A percentile compares a stretch with the other conserved stretches of the same genome.
Conservation (phyloP, 805 yeast species). For the Isabelozyma pseudorhagii region DNA sequence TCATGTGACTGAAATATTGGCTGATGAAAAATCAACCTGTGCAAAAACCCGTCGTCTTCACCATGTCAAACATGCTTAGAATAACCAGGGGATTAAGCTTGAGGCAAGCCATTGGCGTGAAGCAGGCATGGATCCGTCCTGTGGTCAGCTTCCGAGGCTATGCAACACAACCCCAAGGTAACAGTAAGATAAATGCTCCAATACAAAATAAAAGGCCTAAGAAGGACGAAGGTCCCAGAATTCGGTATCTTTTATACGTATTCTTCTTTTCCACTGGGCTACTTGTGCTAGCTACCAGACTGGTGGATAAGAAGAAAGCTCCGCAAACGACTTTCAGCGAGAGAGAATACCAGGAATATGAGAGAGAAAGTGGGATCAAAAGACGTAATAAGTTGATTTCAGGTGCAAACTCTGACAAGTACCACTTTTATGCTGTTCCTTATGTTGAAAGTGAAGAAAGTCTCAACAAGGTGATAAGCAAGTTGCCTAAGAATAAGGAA, state of each 20-base stretch:
- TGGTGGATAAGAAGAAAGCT: constrained; percentile 25
- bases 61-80: background rate
- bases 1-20: background rate
- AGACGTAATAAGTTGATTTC: constrained; percentile 45
- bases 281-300: constrained; percentile 26
- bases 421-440: constrained; percentile 41
- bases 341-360: constrained; percentile 46
- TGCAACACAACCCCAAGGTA: background rate
- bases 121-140: background rate
- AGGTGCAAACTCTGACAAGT: constrained; percentile 32
- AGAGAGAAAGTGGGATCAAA: constrained; percentile 49
- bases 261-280: constrained; percentile 29
- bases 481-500: constrained; percentile 13
- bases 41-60: background rate
- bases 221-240: constrained; percentile 20
- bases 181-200: background rate
- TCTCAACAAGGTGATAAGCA: constrained; percentile 15
- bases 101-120: background rate
- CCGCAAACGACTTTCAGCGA: constrained; percentile 43
- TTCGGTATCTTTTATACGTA: constrained; percentile 36
- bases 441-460: constrained; percentile 16
- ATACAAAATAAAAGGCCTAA: background rate
- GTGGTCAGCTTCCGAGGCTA: background rate
- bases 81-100: background rate
- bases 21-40: background rate